A percentile compares a stretch with the other conserved stretches of the same genome.
phyloP scores from a whole-genome alignment of 1,284 basidiomycete species.

The Pseudozyma pruni region DNA sequence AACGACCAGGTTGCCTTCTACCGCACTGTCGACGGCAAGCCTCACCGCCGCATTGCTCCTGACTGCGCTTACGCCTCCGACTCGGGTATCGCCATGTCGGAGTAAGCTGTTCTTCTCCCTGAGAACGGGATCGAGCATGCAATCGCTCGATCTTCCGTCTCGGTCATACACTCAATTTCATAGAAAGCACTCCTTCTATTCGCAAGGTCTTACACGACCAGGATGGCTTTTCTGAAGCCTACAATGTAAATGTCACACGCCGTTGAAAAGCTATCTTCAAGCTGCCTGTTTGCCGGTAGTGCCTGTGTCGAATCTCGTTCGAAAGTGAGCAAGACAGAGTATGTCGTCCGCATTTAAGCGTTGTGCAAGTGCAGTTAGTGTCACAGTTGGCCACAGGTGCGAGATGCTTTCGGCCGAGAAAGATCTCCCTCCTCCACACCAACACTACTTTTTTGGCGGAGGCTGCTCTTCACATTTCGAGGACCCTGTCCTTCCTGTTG shows the following conservation, averaged over 20 bases:
- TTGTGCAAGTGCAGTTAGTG: too few species aligned
- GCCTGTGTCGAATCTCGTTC: too few species aligned
- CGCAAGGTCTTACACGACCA: slow-evolving; percentile 2
- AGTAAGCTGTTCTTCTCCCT: too few species aligned
- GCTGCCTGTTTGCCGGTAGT: too few species aligned
- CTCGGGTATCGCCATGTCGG: slow-evolving; percentile 62
- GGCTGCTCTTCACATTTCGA: not conserved
- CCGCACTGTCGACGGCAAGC: slow-evolving; percentile 62
- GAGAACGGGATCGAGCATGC: too few species aligned
- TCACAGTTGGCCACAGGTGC: too few species aligned
- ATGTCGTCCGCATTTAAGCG: too few species aligned
- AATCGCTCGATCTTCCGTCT: too few species aligned
- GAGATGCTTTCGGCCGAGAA: slow-evolving; percentile 6
- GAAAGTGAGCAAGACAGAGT: too few species aligned
- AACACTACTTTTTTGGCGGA: not conserved
- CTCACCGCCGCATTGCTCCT: slow-evolving; percentile 48
- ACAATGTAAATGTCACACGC: slow-evolving; percentile 11
- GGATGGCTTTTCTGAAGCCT: not conserved
- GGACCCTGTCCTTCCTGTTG: not conserved
- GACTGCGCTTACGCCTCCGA: slow-evolving; percentile 59
- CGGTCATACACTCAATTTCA: too few species aligned
- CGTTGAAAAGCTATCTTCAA: too few species aligned
- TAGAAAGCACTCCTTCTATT: not conserved
- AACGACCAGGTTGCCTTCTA: slow-evolving; percentile 66
- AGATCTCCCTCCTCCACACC: slow-evolving; percentile 5